These are phyloP conservation scores for Suaeda aralocaspica DNA, from an alignment of 148 eudicot species.

Conservation along the genomic window DNA sequence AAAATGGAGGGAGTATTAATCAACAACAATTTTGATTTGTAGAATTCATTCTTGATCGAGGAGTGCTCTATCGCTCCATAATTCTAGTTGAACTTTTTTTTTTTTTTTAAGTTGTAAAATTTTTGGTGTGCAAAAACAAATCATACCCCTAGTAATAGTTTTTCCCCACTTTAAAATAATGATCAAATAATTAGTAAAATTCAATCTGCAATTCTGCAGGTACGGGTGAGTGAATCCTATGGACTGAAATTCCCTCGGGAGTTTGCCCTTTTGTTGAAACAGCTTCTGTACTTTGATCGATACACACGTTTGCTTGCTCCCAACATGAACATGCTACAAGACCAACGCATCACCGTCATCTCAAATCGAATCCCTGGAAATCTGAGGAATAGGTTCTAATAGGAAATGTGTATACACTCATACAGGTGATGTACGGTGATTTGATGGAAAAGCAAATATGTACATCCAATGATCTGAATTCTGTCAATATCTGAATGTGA, in stretches of 20 bases:
- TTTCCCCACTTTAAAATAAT: background rate
- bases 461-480: no score
- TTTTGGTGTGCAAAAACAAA: no score
- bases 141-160: background rate
- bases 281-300: slow-evolving; percentile 93
- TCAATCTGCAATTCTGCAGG: slow-evolving; percentile 36
- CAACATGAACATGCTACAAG: slow-evolving; percentile 88
- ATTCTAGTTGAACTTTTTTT: no score
- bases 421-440: background rate
- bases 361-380: slow-evolving; percentile 45
- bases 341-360: slow-evolving; percentile 74
- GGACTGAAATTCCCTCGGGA: slow-evolving; percentile 93
- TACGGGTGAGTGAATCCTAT: slow-evolving; percentile 93
- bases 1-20: no score
- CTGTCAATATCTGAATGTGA: no score
- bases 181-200: background rate
- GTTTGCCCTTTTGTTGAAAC: slow-evolving; percentile 95
- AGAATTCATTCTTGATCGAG: no score
- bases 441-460: no score
- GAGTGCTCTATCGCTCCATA: no score
- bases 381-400: slow-evolving; percentile 19
- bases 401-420: slow-evolving; percentile 7
- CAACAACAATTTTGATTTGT: no score
- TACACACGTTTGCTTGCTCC: slow-evolving; percentile 96
- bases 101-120: no score